Evolutionary conservation across 2,329 filamentous ascomycete species (phyloP), one percentile per base, ranked within the genome.

Genomic region (Talaromyces sp.): DNA sequence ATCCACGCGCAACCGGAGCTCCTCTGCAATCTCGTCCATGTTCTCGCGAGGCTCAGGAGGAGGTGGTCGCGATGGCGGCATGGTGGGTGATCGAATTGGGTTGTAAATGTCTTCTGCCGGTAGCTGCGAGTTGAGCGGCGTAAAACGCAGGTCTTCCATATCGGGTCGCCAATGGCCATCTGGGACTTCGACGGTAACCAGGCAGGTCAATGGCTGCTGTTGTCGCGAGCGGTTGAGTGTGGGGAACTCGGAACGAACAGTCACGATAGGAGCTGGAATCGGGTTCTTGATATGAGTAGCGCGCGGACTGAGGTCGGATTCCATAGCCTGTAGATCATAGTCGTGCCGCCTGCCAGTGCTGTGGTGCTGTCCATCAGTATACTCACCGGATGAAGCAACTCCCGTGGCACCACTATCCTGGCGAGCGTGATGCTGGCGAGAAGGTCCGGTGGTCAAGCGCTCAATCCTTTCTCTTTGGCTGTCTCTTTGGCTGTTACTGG

Each of bases 251-350:
- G 94, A 98, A 63, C 94, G 90, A 55, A 99, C 90, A 0, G 91
- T 96, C n/a, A 99, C 92, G 0, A 87, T 90, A 0, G 95, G 95
- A 5, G 92, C 82, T 0, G 95, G 93, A 62, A 98, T 97, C 0
- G 92, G 92, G 68, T 96, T 96, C 69, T 89, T 90, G 9, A 87
- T 83, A 23, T 89, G 73, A 57, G 80, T 83, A 5, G 83, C 78
- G 42, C 89, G 87, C 5, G 92, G 90, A 65, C 86, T 85, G 18
- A 96, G 82, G 36, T 88, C 89, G 0, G 91, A 91, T 75, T 97
- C 94, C 91, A 97, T 96, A 3, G 93, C 92, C 74, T 98, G 94
- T 16, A 96, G 86, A 72, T 98, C 95, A 71, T 96, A 98, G 73
- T 98, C 94, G 72, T 97, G 92, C 60, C 90, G 89, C 68, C 93